Base-by-base conservation (phyloP, 352 stramenopile species). In the Phytopythium chamaehyphon region DNA sequence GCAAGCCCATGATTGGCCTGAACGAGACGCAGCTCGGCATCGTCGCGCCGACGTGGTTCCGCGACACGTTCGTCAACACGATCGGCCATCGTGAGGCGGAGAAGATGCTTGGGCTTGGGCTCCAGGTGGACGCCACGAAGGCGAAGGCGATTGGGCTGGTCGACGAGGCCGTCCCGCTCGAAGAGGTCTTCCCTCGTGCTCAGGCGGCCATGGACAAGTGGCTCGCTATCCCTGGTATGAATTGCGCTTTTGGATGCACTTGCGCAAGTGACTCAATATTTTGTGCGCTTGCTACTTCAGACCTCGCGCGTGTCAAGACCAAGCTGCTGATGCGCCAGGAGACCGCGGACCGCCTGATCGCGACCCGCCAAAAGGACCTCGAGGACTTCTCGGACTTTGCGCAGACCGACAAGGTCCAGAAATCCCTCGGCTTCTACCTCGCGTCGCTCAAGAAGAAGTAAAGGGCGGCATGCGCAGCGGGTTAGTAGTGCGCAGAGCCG, bases 11-110 rank as follows among this genome's bases (percentile, higher is more conserved):
- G 31, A 98, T 98, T 59, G 94, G 94, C 11, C 71, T 98, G 31
- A 98, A 98, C 60, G 94, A 98, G 74, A 96, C 90, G 7, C 77
- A 96, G 57, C 62, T 98, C 28, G 94, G 95, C 33, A 97, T 98
- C 43, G 82, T 92, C 35, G 86, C 83, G 15, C 76, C 81, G 5
- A 86, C 73, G 48, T 93, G 84, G 82, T 89, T 93, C 42, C 73
- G 73, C 21, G 76, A 87, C 47, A 86, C 77, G 28, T 90, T 93
- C 56, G 66, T 91, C 43, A 93, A 93, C 63, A 91, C 81, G 26
- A 90, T 91, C 37, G 81, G 83, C 36, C 78, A 91, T 64, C 78
- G 83, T 11, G 66, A 93, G 48, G 82, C 83, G 24, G 81, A 93
- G 61, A 93, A 91, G 61, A 91, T 93, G 81, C 73, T 93, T 1